These are phyloP conservation scores for Candida boidinii DNA, from an alignment of 805 yeast species.

Conservation along the genomic window DNA sequence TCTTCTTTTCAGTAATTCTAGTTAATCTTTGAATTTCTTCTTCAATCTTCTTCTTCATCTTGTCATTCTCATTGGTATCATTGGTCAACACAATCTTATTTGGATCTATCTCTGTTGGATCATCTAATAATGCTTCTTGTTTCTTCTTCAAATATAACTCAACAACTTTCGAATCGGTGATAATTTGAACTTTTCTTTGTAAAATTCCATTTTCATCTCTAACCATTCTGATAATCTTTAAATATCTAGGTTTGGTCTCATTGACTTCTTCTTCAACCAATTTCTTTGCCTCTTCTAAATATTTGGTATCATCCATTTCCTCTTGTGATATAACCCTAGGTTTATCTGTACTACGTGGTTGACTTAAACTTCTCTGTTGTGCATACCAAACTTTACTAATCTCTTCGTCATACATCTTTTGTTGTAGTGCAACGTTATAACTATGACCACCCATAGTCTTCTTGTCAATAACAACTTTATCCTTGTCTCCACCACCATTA, in stretches of 20 bases:
- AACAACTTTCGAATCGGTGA: slow-evolving; percentile 81
- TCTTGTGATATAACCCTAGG: slow-evolving; percentile 12
- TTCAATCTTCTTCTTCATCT: slow-evolving; percentile 68
- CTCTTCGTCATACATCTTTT: slow-evolving; percentile 86
- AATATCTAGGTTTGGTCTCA: slow-evolving; percentile 20
- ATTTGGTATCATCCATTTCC: slow-evolving; percentile 23
- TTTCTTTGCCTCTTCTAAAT: slow-evolving; percentile 26
- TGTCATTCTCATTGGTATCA: slow-evolving; percentile 75
- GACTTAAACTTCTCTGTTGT: slow-evolving; percentile 56
- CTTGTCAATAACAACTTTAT: slow-evolving; percentile 16
- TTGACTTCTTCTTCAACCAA: slow-evolving; percentile 18
- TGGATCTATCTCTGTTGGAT: slow-evolving; percentile 47
- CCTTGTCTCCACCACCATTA: slow-evolving; percentile 12
- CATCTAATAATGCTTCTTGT: slow-evolving; percentile 24
- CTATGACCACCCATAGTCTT: slow-evolving; percentile 55
- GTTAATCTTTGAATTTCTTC: slow-evolving; percentile 78
- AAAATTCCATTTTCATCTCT: slow-evolving; percentile 79
- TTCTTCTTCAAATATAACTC: slow-evolving; percentile 68
- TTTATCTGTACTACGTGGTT: slow-evolving; percentile 14
- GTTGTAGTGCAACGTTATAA: slow-evolving; percentile 78
- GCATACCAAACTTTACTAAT: slow-evolving; percentile 83
- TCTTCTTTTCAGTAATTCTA: slow-evolving; percentile 53
- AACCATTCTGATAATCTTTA: slow-evolving; percentile 69
- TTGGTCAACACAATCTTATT: slow-evolving; percentile 71
- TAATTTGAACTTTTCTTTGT: slow-evolving; percentile 70